phyloP scores from a whole-genome alignment of 768 basidiomycete genomes.

The Leccinum broughii region DNA sequence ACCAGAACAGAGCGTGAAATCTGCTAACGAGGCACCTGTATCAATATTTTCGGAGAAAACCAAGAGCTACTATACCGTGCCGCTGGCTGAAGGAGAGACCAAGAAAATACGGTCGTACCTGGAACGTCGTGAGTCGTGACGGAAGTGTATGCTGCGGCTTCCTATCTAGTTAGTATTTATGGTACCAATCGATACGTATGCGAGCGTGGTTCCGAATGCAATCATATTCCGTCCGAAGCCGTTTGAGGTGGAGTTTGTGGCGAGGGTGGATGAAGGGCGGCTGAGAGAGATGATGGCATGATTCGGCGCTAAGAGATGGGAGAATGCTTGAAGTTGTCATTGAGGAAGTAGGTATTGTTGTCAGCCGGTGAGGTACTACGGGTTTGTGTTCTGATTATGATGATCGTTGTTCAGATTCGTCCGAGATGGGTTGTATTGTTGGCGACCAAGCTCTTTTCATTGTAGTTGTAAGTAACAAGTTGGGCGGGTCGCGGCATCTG shows the following conservation, averaged over 20 bases:
- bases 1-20: conserved; percentile 57
- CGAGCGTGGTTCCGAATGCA: conserved; percentile 47
- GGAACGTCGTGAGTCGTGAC: conserved; percentile 23
- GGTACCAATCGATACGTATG: conserved; percentile 49
- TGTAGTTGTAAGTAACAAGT: no score
- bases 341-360: neutral
- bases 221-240: conserved; percentile 57
- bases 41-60: neutral
- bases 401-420: neutral
- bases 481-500: no score
- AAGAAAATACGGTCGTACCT: conserved; percentile 11
- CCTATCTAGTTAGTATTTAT: conserved; percentile 31
- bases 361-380: neutral
- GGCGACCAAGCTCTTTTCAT: neutral
- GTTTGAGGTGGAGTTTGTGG: conserved; percentile 57
- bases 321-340: neutral
- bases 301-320: neutral
- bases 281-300: conserved; percentile 19
- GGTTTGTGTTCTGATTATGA: neutral
- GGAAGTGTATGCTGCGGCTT: conserved; percentile 28
- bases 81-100: conserved; percentile 24
- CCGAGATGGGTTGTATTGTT: neutral
- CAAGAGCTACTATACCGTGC: conserved; percentile 40
- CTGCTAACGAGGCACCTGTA: conserved; percentile 58
- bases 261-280: conserved; percentile 32